phyloP scores from a whole-genome alignment of 805 yeast species.

The Candida nitratophila region DNA sequence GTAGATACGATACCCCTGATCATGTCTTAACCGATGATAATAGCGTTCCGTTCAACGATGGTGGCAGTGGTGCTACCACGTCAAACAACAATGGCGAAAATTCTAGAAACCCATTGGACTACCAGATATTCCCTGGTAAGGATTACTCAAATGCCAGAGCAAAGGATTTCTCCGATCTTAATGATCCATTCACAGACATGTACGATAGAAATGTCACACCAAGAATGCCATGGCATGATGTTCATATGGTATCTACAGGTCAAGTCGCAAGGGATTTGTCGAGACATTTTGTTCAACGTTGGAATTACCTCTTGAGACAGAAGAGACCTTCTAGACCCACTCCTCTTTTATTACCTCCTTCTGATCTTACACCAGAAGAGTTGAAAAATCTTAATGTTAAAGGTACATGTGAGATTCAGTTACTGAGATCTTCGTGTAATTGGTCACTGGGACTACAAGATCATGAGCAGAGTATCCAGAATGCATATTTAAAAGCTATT shows the following conservation, averaged over 20 bases:
- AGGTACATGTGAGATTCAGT: constrained; percentile 90
- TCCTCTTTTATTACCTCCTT: constrained; percentile 87
- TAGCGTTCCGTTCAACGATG: constrained; percentile 11
- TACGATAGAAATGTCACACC: constrained; percentile 76
- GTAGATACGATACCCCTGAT: constrained; percentile 94
- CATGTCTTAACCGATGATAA: constrained; percentile 80
- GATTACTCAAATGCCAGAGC: constrained; percentile 96
- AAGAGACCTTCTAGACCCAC: constrained; percentile 93
- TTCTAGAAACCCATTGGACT: constrained; percentile 21
- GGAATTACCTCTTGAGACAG: constrained; percentile 91
- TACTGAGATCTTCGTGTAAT: constrained; percentile 79
- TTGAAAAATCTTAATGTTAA: constrained; percentile 49
- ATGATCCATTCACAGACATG: constrained; percentile 87
- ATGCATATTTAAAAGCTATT: constrained; percentile 83
- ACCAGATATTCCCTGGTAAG: constrained; percentile 87
- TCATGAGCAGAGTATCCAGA: constrained; percentile 84
- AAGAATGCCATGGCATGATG: constrained; percentile 99
- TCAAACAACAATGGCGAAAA: constrained; percentile 6
- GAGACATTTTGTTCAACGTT: constrained; percentile 93
- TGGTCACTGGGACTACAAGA: constrained; percentile 92
- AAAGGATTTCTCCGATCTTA: constrained; percentile 74
- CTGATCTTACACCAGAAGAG: constrained; percentile 74
- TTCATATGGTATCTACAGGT: constrained; percentile 92
- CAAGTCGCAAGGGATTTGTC: constrained; percentile 90
- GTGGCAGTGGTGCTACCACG: background rate